Evolutionary conservation across 208 protist genomes (phyloP), one percentile per base, ranked within the genome.

Genomic region (Trypanosoma brucei): DNA sequence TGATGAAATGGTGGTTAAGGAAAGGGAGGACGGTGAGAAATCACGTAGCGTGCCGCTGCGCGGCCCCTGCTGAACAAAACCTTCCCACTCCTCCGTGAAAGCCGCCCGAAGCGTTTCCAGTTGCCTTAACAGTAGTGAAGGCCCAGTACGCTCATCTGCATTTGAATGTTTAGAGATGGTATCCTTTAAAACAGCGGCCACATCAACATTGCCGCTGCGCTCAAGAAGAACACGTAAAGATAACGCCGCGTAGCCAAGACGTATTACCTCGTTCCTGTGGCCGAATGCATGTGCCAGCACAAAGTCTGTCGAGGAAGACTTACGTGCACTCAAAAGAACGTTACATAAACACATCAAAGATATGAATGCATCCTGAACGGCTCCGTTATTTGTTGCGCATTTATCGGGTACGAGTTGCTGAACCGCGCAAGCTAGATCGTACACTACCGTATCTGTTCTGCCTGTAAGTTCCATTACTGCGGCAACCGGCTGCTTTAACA

Each of bases 181-280:
- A 2, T 45, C 3, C 6, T 7, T 14, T 39, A 72, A 39, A 35
- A 42, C 30, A 2, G 13, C 30, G 7, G 22, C 38, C 8, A 51
- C 39, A 56, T 38, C 35, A 3, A n/a, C 51, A 44, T 63, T 51
- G n/a, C 40, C 36, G 22, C 60, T 51, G 30, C 55, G 59, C 39
- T 42, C 55, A 14, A 74, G 7, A 3, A 62, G 8, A 1, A 60
- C 6, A 3, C 57, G 58, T 31, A 74, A n/a, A 4, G 33, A n/a
- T 34, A 68, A 46, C 8, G 68, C 68, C 13, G 45, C 62, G 22
- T 63, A 65, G 44, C 68, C 68, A 54, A 54, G 55, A 13, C 68
- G 68, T 58, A 74, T 55, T 31, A 46, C n/a, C 13, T 40, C 4
- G 33, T 46, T 59, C 9, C 5, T 35, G 46, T 67, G 57, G 35